These are phyloP conservation scores for Corymbia calophylla DNA, from an alignment of 441 rosid species.

Conservation along the genomic window DNA sequence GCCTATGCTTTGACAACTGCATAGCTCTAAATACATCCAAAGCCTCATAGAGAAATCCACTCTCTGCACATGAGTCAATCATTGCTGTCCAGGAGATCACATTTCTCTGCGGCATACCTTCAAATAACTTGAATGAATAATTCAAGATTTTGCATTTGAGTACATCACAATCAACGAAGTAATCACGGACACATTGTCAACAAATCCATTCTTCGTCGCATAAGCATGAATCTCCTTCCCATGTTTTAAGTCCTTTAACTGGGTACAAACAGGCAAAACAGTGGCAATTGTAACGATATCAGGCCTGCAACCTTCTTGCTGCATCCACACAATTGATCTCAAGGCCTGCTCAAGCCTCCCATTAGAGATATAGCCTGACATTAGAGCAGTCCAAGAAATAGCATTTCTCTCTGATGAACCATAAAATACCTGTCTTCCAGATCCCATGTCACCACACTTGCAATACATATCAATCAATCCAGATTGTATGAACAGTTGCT, in stretches of 20 bases:
- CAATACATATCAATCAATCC: constrained; percentile 81
- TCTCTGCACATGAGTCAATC: constrained; percentile 55
- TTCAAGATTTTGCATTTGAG: constrained; percentile 54
- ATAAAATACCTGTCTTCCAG: constrained; percentile 69
- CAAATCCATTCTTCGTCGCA: constrained; percentile 59
- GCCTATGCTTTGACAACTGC: constrained; percentile 61
- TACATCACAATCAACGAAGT: constrained; percentile 84
- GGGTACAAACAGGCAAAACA: constrained; percentile 64
- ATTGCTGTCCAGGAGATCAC: constrained; percentile 84
- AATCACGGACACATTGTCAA: constrained; percentile 59
- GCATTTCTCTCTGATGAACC: constrained; percentile 54
- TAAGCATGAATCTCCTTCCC: constrained; percentile 86
- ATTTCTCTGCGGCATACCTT: constrained; percentile 46
- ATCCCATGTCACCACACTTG: constrained; percentile 67
- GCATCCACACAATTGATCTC: constrained; percentile 89
- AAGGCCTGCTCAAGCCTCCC: constrained; percentile 77
- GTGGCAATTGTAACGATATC: constrained; percentile 72
- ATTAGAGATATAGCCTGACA: constrained; percentile 74
- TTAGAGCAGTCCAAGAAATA: constrained; percentile 77
- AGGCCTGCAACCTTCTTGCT: constrained; percentile 77
- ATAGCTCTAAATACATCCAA: constrained; percentile 46
- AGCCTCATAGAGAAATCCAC: constrained; percentile 32
- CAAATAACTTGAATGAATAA: constrained; percentile 49
- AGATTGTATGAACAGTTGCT: constrained; percentile 48
- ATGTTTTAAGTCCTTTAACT: constrained; percentile 53